A percentile compares a stretch with the other conserved stretches of the same genome.
These are phyloP conservation scores for Arthrobotrys sinensis DNA, from an alignment of 2,329 filamentous ascomycete species.

Conservation along the genomic window DNA sequence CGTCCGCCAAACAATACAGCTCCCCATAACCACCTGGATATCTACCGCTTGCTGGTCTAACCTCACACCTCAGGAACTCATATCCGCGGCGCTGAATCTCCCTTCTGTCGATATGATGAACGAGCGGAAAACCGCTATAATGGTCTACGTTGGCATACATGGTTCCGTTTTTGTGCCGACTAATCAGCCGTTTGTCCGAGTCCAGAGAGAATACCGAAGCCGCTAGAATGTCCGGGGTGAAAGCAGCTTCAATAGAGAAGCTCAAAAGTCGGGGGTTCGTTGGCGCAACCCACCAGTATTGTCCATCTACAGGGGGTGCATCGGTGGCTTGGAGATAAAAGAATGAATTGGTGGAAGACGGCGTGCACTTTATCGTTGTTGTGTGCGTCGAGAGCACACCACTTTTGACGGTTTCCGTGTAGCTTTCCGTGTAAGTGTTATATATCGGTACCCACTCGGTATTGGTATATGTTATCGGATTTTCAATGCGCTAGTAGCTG, in stretches of 20 bases:
- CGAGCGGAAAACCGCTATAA: constrained; percentile 13
- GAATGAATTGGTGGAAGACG: constrained; percentile 22
- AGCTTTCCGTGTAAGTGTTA: constrained; percentile 15
- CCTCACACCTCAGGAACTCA: constrained; percentile 21
- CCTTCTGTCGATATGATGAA: constrained; percentile 1
- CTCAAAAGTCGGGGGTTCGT: neutral
- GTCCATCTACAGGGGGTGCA: constrained; percentile 22
- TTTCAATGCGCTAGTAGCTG: constrained; percentile 7
- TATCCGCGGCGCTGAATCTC: constrained; percentile 8
- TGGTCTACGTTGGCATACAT: constrained; percentile 37
- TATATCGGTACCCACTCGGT: constrained; percentile 24
- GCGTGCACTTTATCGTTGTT: constrained; percentile 43
- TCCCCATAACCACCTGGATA: constrained; percentile 35
- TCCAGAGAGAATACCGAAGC: constrained; percentile 47
- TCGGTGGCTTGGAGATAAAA: constrained; percentile 49
- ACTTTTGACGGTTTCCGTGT: neutral
- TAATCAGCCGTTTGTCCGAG: constrained; percentile 18
- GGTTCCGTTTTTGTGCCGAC: constrained; percentile 28
- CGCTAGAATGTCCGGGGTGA: constrained; percentile 15
- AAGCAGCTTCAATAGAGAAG: constrained; percentile 27
- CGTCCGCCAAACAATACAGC: constrained; percentile 44
- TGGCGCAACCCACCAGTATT: constrained; percentile 40
- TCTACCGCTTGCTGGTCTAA: constrained; percentile 37
- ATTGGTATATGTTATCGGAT: constrained; percentile 35
- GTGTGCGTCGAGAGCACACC: constrained; percentile 37